Evolutionary conservation across 2,329 filamentous ascomycete species (phyloP).

Genomic region (Didymellaceae sp.): DNA sequence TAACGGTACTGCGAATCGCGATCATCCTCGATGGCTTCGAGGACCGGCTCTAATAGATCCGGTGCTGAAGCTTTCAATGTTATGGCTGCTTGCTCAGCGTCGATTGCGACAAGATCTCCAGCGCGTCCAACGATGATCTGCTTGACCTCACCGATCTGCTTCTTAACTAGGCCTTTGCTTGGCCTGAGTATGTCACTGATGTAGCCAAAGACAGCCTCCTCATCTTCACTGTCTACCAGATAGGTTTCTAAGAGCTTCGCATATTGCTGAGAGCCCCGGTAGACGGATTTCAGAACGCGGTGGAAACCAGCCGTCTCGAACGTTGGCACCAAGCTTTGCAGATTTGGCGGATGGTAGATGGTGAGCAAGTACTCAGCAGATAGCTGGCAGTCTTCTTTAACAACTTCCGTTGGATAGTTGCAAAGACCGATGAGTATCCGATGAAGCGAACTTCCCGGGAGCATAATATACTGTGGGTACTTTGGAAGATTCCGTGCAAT

Average conservation of each 20-base stretch:
- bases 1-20: conserved; percentile 76
- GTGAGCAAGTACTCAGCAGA: conserved; percentile 95
- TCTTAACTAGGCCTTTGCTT: conserved; percentile 67
- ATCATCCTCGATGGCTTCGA: conserved; percentile 67
- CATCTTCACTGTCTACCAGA: conserved; percentile 83
- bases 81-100: conserved; percentile 69
- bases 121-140: conserved; percentile 70
- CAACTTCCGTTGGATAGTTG: conserved; percentile 77
- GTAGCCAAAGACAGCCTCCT: conserved; percentile 77
- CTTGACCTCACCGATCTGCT: conserved; percentile 76
- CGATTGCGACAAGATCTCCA: conserved; percentile 69
- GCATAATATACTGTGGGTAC: conserved; percentile 91
- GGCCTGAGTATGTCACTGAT: conserved; percentile 76
- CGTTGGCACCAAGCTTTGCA: conserved; percentile 75
- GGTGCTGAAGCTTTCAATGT: conserved; percentile 68
- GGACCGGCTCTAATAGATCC: conserved; percentile 69
- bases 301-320: conserved; percentile 85
- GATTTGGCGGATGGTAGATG: conserved; percentile 86
- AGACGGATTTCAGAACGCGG: conserved; percentile 88
- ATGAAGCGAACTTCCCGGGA: conserved; percentile 85
- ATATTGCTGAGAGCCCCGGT: conserved; percentile 79
- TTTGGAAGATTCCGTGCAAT: conserved; percentile 94
- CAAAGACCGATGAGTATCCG: conserved; percentile 83
- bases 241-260: conserved; percentile 78
- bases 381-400: conserved; percentile 94